Base-by-base conservation (phyloP, 495 filamentous ascomycete species). In the Aspergillus sparsus region DNA sequence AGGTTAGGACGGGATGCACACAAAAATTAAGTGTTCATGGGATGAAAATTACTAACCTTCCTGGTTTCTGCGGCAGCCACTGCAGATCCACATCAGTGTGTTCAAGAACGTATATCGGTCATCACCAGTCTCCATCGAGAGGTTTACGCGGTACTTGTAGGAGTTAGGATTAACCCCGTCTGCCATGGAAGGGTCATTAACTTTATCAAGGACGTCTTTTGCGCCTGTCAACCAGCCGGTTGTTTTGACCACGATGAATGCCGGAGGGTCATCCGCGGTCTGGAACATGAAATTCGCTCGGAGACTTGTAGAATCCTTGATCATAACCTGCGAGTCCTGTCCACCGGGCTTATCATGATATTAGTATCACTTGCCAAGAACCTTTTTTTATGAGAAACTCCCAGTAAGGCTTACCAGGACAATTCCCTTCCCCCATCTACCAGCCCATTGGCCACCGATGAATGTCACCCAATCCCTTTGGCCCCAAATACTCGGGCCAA, bases 21-120 rank as follows among this genome's bases (percentile, higher is more conserved):
- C 21, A 27, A 27, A 27, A 27, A 27, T 1, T 1, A 1, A 27
- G 21, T 27, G 21, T 27, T 27, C 21, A 27, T 1, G 21, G 21
- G 21, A 27, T 27, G 21, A 27, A 27, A 27, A 27, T 27, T 27
- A 65, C 72, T 54, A 54, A 82, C 81, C 75, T 74, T 86, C 84
- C 53, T 82, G 80, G 33, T 81, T 82, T 53, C 79, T 75, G 66
- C 82, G 80, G 61, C 83, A 79, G 44, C 83, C 83, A 60, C 82
- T 85, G 44, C 80, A 82, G 41, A 85, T 71, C 84, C 84, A 87
- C 80, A 87, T 83, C 31, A 82, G 74, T 5, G 80, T 82, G 66
- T 87, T 87, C 60, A 86, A 60, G 63, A 84, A 82, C n/a, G 82
- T 79, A 59, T 86, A 87, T 37, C 84, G 78, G 55, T 83, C 77